phyloP scores from a whole-genome alignment of 2,329 filamentous ascomycete genomes.

The Pseudogymnoascus pannorum region DNA sequence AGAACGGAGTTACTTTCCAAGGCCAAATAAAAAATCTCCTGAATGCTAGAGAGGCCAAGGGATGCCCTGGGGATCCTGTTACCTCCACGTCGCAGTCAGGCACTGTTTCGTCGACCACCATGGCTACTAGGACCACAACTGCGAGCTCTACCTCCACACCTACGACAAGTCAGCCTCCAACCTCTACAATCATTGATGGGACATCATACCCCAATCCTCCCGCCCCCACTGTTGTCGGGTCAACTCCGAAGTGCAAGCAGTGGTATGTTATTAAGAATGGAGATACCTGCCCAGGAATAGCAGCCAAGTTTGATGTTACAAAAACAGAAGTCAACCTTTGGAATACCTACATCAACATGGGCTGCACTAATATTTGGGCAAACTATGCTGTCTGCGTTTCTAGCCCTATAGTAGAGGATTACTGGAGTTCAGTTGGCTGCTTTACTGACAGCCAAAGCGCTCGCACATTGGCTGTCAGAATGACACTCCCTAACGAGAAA shows the following conservation, averaged over 20 bases:
- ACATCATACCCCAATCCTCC: background rate
- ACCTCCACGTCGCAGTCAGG: background rate
- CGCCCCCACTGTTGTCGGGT: background rate
- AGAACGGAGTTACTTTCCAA: conserved; percentile 7
- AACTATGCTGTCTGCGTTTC: conserved; percentile 6
- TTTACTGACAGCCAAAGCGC: background rate
- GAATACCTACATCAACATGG: conserved; percentile 7
- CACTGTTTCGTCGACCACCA: background rate
- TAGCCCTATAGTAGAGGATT: background rate
- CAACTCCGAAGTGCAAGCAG: conserved; percentile 1
- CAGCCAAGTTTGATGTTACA: background rate
- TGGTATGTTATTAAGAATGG: conserved; percentile 2
- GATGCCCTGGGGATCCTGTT: background rate
- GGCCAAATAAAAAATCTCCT: conserved; percentile 9
- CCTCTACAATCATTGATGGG: background rate
- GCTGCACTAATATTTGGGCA: conserved; percentile 2
- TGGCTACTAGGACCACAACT: background rate
- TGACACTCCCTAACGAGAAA: background rate
- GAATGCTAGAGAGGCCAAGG: background rate
- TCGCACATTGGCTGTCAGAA: background rate
- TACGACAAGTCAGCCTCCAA: background rate
- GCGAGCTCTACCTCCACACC: background rate
- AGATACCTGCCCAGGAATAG: background rate
- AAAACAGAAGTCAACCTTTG: background rate
- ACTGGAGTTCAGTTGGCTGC: background rate